Percentiles rank a stretch among this genome's conserved stretches.
Evolutionary conservation across 2,329 filamentous ascomycete species (phyloP).

Genomic region (Didymella sp.): DNA sequence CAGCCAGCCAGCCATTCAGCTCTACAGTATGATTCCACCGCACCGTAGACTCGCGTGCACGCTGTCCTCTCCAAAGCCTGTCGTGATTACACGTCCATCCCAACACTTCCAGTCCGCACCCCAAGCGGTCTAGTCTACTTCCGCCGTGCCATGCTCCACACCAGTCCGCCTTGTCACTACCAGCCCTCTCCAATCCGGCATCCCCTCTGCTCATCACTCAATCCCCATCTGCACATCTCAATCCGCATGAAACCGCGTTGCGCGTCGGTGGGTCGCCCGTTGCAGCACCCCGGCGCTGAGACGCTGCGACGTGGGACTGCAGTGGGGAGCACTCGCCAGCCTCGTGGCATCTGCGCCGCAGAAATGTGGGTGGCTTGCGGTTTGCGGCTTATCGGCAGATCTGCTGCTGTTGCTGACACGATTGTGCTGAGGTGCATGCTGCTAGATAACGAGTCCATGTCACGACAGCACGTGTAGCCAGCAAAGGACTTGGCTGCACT

Average conservation of each 20-base stretch:
- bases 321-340: background rate
- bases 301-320: conserved; percentile 1
- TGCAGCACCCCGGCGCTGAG: background rate
- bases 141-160: background rate
- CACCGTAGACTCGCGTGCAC: too few relatives aligned
- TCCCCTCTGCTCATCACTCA: background rate
- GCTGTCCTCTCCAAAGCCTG: background rate
- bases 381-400: background rate
- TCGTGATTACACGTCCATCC: background rate
- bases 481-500: too few relatives aligned
- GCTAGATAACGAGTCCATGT: background rate
- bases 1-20: background rate
- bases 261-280: conserved; percentile 5
- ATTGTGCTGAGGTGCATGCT: conserved; percentile 7
- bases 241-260: background rate
- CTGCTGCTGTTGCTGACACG: background rate
- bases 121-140: background rate
- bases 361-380: conserved; percentile 5
- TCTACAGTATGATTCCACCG: too few relatives aligned
- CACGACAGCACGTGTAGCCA: too few relatives aligned
- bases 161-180: background rate
- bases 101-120: background rate
- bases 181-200: too few relatives aligned
- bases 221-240: conserved; percentile 2
- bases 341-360: conserved; percentile 3